phyloP scores from a whole-genome alignment of 495 filamentous ascomycete genomes.

The Tuber microsphaerosporum region DNA sequence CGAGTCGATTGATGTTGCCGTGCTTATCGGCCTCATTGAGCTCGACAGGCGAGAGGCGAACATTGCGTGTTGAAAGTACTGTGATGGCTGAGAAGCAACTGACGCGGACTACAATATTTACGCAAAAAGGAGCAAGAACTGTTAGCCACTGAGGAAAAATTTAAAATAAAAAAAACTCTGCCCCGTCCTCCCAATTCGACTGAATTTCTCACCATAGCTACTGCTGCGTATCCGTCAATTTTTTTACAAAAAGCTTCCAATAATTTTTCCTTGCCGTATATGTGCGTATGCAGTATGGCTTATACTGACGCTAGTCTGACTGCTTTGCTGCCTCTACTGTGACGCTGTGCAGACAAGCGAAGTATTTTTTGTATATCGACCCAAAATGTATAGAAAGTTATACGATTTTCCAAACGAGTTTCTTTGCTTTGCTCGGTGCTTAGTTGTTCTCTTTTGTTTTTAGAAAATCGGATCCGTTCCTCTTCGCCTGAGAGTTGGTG shows the following conservation, averaged over 20 bases:
- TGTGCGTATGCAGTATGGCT: neutral
- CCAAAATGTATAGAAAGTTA: neutral
- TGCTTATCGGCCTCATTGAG: constrained; percentile 35
- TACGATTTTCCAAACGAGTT: neutral
- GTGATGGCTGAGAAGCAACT: constrained; percentile 24
- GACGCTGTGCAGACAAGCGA: neutral
- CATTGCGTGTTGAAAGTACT: constrained; percentile 35
- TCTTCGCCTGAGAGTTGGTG: neutral
- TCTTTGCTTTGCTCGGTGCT: neutral
- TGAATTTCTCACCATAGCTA: neutral
- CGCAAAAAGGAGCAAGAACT: neutral
- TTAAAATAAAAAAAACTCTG: neutral
- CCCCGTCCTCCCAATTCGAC: neutral
- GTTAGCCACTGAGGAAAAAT: neutral
- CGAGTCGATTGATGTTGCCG: constrained; percentile 41
- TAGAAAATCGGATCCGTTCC: neutral
- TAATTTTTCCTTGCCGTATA: neutral
- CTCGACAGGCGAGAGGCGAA: constrained; percentile 35
- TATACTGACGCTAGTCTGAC: neutral
- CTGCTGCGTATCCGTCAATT: neutral
- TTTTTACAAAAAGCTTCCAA: neutral
- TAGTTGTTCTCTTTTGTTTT: neutral
- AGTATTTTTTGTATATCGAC: neutral
- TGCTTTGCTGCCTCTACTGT: neutral
- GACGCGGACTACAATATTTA: constrained; percentile 40